Percentiles rank a stretch among this genome's conserved stretches.
phyloP scores from a whole-genome alignment of 768 basidiomycete genomes.

The Boletus sp. region DNA sequence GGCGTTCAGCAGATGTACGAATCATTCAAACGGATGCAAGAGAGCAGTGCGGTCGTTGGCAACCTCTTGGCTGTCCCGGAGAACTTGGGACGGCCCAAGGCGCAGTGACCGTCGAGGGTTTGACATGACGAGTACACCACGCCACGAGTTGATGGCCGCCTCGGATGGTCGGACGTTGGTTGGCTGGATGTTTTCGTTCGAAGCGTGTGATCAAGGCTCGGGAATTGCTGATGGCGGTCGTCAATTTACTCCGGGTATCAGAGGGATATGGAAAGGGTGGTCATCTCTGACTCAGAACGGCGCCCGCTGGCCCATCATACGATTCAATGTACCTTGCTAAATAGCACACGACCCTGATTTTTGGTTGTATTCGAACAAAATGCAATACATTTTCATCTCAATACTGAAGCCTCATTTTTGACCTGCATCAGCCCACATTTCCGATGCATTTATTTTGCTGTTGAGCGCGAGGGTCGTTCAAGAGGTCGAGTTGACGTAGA shows the following conservation, averaged over 20 bases:
- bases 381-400: neutral
- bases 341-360: too few relatives aligned
- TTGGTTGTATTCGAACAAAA: neutral
- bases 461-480: neutral
- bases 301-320: too few relatives aligned
- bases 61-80: conserved; percentile 38
- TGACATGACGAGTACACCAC: too few relatives aligned
- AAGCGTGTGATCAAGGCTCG: neutral
- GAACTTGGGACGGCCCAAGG: conserved; percentile 9
- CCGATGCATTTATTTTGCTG: neutral
- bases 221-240: neutral
- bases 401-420: neutral
- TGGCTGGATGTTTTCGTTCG: neutral
- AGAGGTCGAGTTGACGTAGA: conserved; percentile 22
- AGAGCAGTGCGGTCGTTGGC: conserved; percentile 52
- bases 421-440: neutral
- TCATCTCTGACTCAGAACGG: neutral
- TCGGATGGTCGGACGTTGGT: neutral
- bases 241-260: neutral
- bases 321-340: neutral
- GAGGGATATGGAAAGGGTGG: too few relatives aligned
- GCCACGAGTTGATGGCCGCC: neutral
- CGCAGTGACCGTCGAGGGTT: neutral
- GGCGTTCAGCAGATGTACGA: conserved; percentile 49
- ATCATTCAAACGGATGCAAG: conserved; percentile 49